Conservation (phyloP, 1,284 basidiomycete species). For the Pisolithus thermaeus region DNA sequence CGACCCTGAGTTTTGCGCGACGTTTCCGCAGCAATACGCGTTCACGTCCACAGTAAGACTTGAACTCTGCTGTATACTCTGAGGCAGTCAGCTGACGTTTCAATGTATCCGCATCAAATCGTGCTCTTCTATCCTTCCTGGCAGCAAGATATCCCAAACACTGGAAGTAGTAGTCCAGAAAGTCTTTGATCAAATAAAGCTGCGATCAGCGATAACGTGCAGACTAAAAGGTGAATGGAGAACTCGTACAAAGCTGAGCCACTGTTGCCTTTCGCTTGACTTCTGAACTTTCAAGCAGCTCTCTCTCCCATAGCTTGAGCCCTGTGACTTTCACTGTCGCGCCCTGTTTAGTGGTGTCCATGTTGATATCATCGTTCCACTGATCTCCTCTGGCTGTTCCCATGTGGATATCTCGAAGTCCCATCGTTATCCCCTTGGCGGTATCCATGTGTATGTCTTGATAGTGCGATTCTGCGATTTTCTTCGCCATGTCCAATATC, state of each 20-base stretch:
- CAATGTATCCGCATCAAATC: conserved; percentile 80
- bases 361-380: conserved; percentile 50
- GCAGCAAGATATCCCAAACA: conserved; percentile 81
- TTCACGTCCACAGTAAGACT: conserved; percentile 88
- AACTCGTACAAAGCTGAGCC: conserved; percentile 81
- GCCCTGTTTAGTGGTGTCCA: conserved; percentile 52
- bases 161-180: conserved; percentile 94
- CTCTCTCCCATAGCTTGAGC: conserved; percentile 78
- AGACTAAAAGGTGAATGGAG: conserved; percentile 72
- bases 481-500: neutral
- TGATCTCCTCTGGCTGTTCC: conserved; percentile 53
- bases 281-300: conserved; percentile 77
- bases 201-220: conserved; percentile 23
- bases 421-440: conserved; percentile 46
- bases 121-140: conserved; percentile 75
- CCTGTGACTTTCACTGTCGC: conserved; percentile 49
- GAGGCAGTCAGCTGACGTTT: conserved; percentile 56
- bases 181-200: conserved; percentile 49
- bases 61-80: conserved; percentile 77
- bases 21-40: conserved; percentile 86
- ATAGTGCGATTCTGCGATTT: conserved; percentile 9
- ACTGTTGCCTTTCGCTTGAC: conserved; percentile 92
- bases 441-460: conserved; percentile 70
- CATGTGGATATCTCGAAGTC: conserved; percentile 59
- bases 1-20: conserved; percentile 79